Conservation (phyloP, 2,329 filamentous ascomycete species). For the Catunica adiposa region DNA sequence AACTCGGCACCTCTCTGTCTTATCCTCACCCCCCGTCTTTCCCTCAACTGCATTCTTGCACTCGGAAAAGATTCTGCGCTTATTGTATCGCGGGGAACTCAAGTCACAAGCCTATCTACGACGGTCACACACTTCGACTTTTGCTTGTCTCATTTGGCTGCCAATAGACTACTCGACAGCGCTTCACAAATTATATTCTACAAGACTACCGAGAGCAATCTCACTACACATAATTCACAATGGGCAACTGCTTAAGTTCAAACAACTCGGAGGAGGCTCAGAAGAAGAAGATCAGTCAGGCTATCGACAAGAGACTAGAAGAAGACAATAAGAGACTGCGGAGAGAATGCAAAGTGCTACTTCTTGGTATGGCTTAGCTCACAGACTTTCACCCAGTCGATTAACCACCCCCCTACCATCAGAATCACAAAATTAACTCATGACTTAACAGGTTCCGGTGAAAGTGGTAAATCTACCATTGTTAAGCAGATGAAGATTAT, state of each 20-base stretch:
- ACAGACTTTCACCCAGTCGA: background rate
- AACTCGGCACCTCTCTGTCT: background rate
- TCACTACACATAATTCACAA: slow-evolving; percentile 26
- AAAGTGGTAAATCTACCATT: slow-evolving; percentile 97
- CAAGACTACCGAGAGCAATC: background rate
- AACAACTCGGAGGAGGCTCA: slow-evolving; percentile 65
- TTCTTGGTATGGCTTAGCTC: slow-evolving; percentile 52
- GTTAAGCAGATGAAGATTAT: slow-evolving; percentile 99
- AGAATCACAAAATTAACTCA: background rate
- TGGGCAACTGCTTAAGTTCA: slow-evolving; percentile 90
- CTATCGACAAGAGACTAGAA: slow-evolving; percentile 84
- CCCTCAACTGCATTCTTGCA: background rate
- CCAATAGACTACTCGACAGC: background rate
- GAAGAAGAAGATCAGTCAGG: slow-evolving; percentile 90
- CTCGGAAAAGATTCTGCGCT: background rate
- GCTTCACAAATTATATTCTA: background rate
- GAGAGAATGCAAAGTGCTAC: slow-evolving; percentile 95
- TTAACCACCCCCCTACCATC: slow-evolving; percentile 9
- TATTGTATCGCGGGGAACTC: background rate
- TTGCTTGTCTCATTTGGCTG: background rate
- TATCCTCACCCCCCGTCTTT: background rate
- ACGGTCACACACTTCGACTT: background rate
- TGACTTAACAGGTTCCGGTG: slow-evolving; percentile 61
- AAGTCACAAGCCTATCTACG: background rate
- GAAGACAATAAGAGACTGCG: slow-evolving; percentile 86